Conservation (phyloP, 805 yeast genomes). For the Candida maesae region DNA sequence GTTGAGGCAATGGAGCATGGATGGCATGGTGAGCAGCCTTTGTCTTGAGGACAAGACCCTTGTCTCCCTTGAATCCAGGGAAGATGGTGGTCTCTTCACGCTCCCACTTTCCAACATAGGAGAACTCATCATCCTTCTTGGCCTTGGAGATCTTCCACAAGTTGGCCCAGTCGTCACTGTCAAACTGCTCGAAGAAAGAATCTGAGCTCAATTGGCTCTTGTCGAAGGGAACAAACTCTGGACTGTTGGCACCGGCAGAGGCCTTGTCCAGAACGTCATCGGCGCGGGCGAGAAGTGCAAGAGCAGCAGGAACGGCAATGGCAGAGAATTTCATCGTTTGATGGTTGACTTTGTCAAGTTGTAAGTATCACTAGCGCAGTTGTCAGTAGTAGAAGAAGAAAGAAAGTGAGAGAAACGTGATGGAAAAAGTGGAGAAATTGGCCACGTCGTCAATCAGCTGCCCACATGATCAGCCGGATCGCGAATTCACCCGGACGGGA, state of each 20-base stretch:
- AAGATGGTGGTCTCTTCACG: conserved; percentile 57
- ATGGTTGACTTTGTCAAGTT: not conserved
- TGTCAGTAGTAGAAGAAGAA: not conserved
- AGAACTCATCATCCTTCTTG: conserved; percentile 46
- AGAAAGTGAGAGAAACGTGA: not conserved
- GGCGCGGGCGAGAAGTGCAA: conserved; percentile 21
- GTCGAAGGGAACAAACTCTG: conserved; percentile 37
- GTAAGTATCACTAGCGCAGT: not conserved
- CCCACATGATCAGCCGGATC: too few relatives aligned
- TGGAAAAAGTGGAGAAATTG: conserved; percentile 1
- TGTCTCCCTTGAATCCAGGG: conserved; percentile 62
- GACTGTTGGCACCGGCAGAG: conserved; percentile 15
- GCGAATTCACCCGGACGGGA: too few relatives aligned
- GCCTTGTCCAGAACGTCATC: conserved; percentile 3
- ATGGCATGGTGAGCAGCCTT: conserved; percentile 84
- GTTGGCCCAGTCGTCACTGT: conserved; percentile 32
- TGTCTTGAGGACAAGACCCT: conserved; percentile 71
- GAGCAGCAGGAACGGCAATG: conserved; percentile 23
- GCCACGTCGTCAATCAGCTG: not conserved
- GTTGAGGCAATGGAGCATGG: conserved; percentile 52
- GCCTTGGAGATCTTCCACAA: conserved; percentile 64
- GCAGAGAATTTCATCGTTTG: conserved; percentile 22
- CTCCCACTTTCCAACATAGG: conserved; percentile 73
- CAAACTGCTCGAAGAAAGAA: conserved; percentile 67
- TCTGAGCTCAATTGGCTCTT: conserved; percentile 32